Evolutionary conservation across 1,139 yeast species (phyloP), one percentile per base, ranked within the genome.

Genomic region (Taphrina wiesneri): DNA sequence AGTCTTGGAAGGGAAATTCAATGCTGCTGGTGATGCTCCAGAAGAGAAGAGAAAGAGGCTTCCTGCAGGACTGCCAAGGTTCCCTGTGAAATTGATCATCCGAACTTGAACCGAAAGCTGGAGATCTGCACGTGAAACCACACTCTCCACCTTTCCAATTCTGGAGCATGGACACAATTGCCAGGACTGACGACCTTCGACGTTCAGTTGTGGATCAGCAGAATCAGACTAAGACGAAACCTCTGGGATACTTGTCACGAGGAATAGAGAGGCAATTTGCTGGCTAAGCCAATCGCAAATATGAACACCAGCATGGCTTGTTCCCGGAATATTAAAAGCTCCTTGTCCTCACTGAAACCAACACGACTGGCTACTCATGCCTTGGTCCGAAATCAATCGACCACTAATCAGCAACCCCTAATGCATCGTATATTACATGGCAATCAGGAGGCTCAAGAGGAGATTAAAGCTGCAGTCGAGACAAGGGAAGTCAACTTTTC

Each of bases 401-500:
- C 59, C 5, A 45, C 49, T 9, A 45, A 45, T 9, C 26, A 28
- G 15, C 59, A 54, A 25, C 59, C 59, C 6, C 51, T 60, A 23
- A 39, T 52, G 57, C 56, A 60, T 17, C 56, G 64, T 9, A 60
- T 60, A n/a, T 17, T 60, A 52, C 64, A 60, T 41, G 64, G 64
- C 26, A 60, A 60, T 19, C 64, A 53, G 30, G 64, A 60, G 19
- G 28, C 64, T 1, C 64, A 60, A 19, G 57, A 60, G 26, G 64
- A 60, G 52, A 60, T 60, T 25, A 53, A 52, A 26, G 41, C 56
- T 26, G 64, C 64, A 13, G 64, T 60, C 13, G 64, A 60, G 21
- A 60, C 64, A 41, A 52, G 64, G n/a, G 64, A 60, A 26, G 64
- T 60, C 52, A 60, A 43, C 25, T 60, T 60, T 23, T 49, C 57